Conservation (phyloP, 208 protist species). For the Acanthamoeba lenticulata region DNA sequence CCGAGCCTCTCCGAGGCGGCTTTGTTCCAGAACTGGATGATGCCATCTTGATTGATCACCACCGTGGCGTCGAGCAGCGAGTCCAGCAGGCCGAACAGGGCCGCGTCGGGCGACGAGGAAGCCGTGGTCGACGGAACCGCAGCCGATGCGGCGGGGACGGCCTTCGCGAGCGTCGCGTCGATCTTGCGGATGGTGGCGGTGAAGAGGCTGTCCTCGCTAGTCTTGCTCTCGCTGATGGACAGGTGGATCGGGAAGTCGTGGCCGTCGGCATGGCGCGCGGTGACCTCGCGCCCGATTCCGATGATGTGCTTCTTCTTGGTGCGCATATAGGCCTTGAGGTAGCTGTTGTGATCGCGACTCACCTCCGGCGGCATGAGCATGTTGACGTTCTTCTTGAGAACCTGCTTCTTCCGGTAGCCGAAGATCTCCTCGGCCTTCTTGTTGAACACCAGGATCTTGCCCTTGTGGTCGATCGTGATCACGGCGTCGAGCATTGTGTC, state of each 20-base stretch:
- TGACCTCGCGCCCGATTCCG: constrained; percentile 68
- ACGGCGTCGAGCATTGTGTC: constrained; percentile 70
- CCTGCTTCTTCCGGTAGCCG: constrained; percentile 66
- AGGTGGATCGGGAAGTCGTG: constrained; percentile 70
- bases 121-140: not conserved
- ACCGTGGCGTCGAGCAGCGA: constrained; percentile 36
- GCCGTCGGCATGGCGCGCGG: constrained; percentile 4
- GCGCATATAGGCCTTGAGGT: constrained; percentile 77
- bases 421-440: constrained; percentile 61
- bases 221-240: constrained; percentile 59
- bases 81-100: constrained; percentile 34
- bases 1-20: not conserved
- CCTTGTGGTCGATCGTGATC: constrained; percentile 72
- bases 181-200: constrained; percentile 28
- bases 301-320: constrained; percentile 78
- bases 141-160: not conserved
- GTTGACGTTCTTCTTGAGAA: constrained; percentile 83
- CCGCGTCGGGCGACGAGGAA: not conserved
- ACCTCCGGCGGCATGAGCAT: constrained; percentile 81
- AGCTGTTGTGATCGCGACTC: constrained; percentile 79
- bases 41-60: constrained; percentile 55
- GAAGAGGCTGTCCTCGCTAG: not conserved
- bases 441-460: constrained; percentile 79
- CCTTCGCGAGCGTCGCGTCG: not conserved
- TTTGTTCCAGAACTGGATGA: constrained; percentile 57